Evolutionary conservation across 2,329 filamentous ascomycete genomes (phyloP), one percentile per base, ranked within the genome.

Genomic region (Paraphoma chrysanthemicola): DNA sequence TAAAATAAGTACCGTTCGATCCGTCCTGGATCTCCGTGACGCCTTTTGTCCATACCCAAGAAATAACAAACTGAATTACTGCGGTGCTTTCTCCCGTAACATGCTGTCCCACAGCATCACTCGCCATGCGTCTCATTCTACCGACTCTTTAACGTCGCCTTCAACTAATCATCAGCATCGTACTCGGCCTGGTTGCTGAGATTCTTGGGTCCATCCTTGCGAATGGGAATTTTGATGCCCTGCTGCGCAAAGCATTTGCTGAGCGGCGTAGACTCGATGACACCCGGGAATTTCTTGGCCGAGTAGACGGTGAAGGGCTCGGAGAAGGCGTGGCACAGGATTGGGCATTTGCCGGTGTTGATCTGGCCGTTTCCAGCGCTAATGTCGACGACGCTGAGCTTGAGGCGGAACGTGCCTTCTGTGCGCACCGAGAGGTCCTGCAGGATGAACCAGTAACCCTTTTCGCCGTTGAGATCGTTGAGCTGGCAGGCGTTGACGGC

Each of bases 251-350:
- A 98, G 59, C 88, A 91, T 77, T 96, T 97, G 83, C 93, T 97
- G 16, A 98, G 81, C 4, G 88, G 79, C 0, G 95, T 99, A 76
- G 91, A 96, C 75, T 98, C 94, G 55, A 96, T 97, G 1, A 99
- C 95, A 41, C 95, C 95, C 0, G 95, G 95, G 77, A 99, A 99
- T 72, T 97, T 97, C 84, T 99, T 99, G 46, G 95, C 95, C 2
- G 92, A 96, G 78, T 90, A 98, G 30, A 99, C 95, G 51, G 92
- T 91, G 81, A 99, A 98, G 2, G 88, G 85, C 4, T 96, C 90
- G 46, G 91, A 96, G 78, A 94, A 98, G 67, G 88, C 89, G 8
- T 89, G 90, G 0, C 94, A 93, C 16, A 98, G 84, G 11, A 97
- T 90, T 0, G 91, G 91, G 0, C 91, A 91, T 60, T 88, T 88